Conservation (phyloP, 106 monocot species). For the Ottelia alismoides region DNA sequence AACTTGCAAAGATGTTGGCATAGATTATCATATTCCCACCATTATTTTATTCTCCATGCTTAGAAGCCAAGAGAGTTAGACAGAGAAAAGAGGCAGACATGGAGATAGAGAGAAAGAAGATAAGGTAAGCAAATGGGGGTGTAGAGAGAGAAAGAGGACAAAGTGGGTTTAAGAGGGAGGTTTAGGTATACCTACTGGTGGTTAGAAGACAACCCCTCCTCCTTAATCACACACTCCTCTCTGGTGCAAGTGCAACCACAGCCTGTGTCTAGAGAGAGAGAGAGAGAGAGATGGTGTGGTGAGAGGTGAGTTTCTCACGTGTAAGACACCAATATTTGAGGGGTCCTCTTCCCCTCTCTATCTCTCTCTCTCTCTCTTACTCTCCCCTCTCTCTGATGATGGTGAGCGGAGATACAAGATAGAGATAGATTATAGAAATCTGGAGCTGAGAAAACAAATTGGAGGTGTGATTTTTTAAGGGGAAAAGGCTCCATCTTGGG, state of each 20-base stretch:
- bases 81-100: too few relatives aligned
- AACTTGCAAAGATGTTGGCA: too few relatives aligned
- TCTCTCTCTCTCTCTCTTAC: too few relatives aligned
- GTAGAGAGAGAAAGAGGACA: conserved; percentile 6
- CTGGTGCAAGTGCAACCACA: too few relatives aligned
- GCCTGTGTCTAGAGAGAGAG: conserved; percentile 5
- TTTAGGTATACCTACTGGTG: conserved; percentile 96
- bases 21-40: too few relatives aligned
- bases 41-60: too few relatives aligned
- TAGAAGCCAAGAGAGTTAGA: conserved; percentile 7
- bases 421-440: neutral
- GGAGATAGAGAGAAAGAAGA: neutral
- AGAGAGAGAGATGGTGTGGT: conserved; percentile 1
- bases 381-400: too few relatives aligned
- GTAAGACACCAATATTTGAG: conserved; percentile 5
- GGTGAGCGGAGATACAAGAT: neutral
- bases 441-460: neutral
- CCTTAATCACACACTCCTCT: conserved; percentile 3
- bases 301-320: conserved; percentile 7
- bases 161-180: conserved; percentile 32
- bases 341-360: too few relatives aligned
- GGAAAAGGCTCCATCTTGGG: neutral
- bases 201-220: conserved; percentile 56
- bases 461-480: neutral
- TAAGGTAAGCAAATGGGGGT: too few relatives aligned